Evolutionary conservation across 1,139 yeast species (phyloP), one percentile per base, ranked within the genome.

Genomic region (Pichiaceae sp.): DNA sequence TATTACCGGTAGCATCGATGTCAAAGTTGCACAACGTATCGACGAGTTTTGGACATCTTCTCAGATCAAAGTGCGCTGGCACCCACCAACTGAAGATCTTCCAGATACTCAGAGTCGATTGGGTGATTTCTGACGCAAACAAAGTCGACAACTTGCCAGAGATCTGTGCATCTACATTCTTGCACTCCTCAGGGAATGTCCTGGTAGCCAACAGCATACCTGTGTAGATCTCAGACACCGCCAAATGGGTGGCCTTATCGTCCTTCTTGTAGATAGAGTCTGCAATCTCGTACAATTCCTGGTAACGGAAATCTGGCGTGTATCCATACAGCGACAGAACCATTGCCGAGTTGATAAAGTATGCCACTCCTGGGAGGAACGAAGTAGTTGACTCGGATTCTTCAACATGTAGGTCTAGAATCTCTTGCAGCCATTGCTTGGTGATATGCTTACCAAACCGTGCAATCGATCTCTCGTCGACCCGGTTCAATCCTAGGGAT

Each of bases 91-190:
- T 65, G 41, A 85, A 75, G 0, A 86, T 72, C 34, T 68, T 68
- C 97, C 98, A 91, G 35, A 84, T 77, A 16, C 72, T 74, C 33
- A 72, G 61, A 6, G 81, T 82, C 32, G 89, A 95, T 3, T 89
- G 94, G 1, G 86, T 74, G 41, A 91, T 60, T 39, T 81, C 86
- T 29, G 68, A 62, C 3, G 66, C 62, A 33, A 86, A 63, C 15
- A 82, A 70, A 1, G 56, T 52, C 1, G 49, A 48, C 36, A 82
- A 57, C 42, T 75, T 72, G 3, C 45, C 48, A 2, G 63, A 48
- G 25, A 80, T 52, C 42, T 68, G 71, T 1, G 46, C 53, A 48
- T 81, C 86, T 34, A 81, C 65, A 7, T 49, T 41, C 2, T 44
- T 48, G 25, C 50, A 39, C 15, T 56, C 46, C 9, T 50, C 47